Base-by-base conservation (phyloP, 2,329 filamentous ascomycete species). In the Lachnellula arida region DNA sequence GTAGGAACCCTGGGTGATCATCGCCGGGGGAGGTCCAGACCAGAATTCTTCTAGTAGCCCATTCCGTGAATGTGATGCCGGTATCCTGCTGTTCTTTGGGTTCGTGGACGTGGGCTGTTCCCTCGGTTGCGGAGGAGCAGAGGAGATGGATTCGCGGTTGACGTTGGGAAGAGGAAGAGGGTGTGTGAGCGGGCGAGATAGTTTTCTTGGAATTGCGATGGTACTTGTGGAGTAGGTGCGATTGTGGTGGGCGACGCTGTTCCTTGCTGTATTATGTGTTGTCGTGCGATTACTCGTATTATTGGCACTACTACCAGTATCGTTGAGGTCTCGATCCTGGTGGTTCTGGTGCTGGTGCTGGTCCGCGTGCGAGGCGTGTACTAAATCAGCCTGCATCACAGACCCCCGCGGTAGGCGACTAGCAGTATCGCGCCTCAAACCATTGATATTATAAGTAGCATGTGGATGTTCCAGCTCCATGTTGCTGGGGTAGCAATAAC, bases 1-100 rank as follows among this genome's bases (percentile, higher is more conserved):
- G 52, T 58, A 63, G 28, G 55, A 57, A 50, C 61, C 55, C 53
- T 57, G 62, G 6, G 65, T 65, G 15, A 65, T 59, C 65, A 68
- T 68, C 39, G 65, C 62, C 28, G 60, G 59, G 15, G 66, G 60
- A 8, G 62, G 63, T 37, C 59, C 62, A 56, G 56, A 53, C 57
- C 50, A 49, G 50, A 53, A 53, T 47, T 47, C 28, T 58, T 55
- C 42, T 39, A 52, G 34, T 28, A 56, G 23, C 35, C 54, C 62
- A 60, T 63, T 56, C 44, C 56, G 56, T 23, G 50, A 55, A 49
- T 57, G 53, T 23, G 49, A 40, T 14, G 53, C 49, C 35, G 55
- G 56, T 15, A 51, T 43, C 49, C 40, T 19, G 11, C n/a, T 52
- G 35, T 46, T 14, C 12, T 37, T 17, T 23, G 40, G 50, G 17